phyloP scores from a whole-genome alignment of 139 green algal genomes.

The Gonium pectorale region DNA sequence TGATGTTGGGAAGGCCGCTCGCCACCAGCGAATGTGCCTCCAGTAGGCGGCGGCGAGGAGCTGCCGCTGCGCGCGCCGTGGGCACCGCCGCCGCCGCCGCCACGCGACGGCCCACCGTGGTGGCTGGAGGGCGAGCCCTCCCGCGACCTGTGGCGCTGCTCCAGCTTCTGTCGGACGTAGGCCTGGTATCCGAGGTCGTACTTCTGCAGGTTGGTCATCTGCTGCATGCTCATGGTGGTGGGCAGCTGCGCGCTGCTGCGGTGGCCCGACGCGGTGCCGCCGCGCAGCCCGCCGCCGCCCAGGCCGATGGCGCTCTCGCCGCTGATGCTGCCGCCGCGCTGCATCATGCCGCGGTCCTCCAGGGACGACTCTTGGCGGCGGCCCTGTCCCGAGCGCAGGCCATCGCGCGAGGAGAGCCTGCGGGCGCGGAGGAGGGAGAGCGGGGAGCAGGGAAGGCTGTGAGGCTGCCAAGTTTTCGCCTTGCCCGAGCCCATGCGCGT shows the following conservation, averaged over 20 bases:
- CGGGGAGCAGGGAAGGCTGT: too few species aligned
- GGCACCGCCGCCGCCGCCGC: neutral
- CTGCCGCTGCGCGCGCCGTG: too few species aligned
- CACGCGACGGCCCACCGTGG: neutral
- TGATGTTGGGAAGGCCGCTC: too few species aligned
- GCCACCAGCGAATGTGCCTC: too few species aligned
- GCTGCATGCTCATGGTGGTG: constrained; percentile 26
- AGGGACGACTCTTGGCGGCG: neutral
- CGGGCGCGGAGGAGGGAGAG: neutral
- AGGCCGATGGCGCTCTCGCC: neutral
- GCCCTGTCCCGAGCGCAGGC: neutral
- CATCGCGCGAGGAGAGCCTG: neutral
- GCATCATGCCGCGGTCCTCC: constrained; percentile 9
- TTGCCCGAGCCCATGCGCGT: too few species aligned
- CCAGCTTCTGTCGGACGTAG: constrained; percentile 36
- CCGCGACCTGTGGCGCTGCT: neutral
- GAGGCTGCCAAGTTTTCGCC: too few species aligned
- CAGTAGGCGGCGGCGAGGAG: too few species aligned
- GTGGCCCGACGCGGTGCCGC: neutral
- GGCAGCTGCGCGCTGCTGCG: neutral
- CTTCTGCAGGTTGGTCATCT: constrained; percentile 50
- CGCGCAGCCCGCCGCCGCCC: neutral
- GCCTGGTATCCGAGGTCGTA: constrained; percentile 48
- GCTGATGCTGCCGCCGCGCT: neutral
- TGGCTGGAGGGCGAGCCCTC: neutral